Conservation (phyloP, 768 basidiomycete species). For the Lenzites betulinus region DNA sequence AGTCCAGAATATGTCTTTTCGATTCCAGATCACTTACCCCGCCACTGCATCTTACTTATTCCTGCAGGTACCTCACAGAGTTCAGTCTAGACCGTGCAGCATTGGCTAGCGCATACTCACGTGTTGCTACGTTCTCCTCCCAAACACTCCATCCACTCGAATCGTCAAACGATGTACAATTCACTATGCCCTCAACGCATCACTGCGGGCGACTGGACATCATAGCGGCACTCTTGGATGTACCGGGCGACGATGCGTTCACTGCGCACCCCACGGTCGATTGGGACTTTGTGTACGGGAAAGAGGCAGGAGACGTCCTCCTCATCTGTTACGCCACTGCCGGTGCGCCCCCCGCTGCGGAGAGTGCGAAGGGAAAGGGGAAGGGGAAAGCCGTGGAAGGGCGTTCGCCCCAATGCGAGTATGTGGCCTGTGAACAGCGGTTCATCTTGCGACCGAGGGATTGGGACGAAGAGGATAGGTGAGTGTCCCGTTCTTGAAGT, state of each 20-base stretch:
- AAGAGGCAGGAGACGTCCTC: slow-evolving; percentile 15
- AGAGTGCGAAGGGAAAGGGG: slow-evolving; percentile 4
- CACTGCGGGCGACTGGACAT: slow-evolving; percentile 20
- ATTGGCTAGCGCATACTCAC: slow-evolving; percentile 28
- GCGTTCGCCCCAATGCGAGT: neutral
- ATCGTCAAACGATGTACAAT: neutral
- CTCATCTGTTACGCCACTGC: slow-evolving; percentile 20
- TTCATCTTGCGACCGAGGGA: slow-evolving; percentile 25
- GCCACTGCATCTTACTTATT: neutral
- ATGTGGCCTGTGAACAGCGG: slow-evolving; percentile 22
- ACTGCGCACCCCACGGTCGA: too few relatives aligned
- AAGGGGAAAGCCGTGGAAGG: neutral
- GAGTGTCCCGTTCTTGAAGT: neutral
- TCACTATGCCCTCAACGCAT: neutral
- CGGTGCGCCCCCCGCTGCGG: neutral
- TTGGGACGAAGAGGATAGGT: slow-evolving; percentile 28
- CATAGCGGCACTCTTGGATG: slow-evolving; percentile 22
- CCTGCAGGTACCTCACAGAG: slow-evolving; percentile 20
- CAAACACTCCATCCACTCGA: neutral
- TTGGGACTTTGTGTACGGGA: slow-evolving; percentile 21
- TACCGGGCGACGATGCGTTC: slow-evolving; percentile 19
- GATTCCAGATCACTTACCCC: neutral
- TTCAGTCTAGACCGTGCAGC: slow-evolving; percentile 25
- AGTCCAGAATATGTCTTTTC: too few relatives aligned
- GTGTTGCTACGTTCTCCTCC: slow-evolving; percentile 26